A percentile compares a stretch with the other conserved stretches of the same genome.
Evolutionary conservation across 306 rosid species (phyloP).

Genomic region (Sesbania bispinosa): DNA sequence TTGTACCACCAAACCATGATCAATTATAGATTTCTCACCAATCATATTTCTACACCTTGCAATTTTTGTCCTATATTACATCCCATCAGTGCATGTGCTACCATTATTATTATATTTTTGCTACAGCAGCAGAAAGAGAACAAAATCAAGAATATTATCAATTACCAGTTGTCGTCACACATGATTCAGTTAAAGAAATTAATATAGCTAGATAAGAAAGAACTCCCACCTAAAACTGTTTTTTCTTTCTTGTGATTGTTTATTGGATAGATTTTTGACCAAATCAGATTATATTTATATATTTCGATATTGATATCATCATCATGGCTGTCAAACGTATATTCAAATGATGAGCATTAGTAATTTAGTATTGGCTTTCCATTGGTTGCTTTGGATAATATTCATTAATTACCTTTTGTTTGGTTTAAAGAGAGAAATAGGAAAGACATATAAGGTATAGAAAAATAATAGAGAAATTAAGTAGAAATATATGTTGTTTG

Average conservation of each 20-base stretch:
- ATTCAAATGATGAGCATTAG: neutral
- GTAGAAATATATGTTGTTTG: too few relatives aligned
- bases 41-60: neutral
- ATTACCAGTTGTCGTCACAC: constrained; percentile 14
- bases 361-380: neutral
- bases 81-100: neutral
- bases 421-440: too few relatives aligned
- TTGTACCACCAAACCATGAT: constrained; percentile 20
- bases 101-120: neutral
- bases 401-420: too few relatives aligned
- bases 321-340: neutral
- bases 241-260: neutral
- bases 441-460: too few relatives aligned
- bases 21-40: constrained; percentile 9
- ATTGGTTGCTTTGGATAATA: too few relatives aligned
- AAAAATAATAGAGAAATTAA: too few relatives aligned
- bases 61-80: neutral
- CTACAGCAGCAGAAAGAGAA: neutral
- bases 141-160: constrained; percentile 6
- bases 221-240: constrained; percentile 12
- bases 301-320: neutral
- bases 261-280: neutral
- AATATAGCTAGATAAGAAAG: neutral
- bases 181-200: constrained; percentile 11
- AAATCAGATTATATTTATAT: neutral